phyloP scores from a whole-genome alignment of 1,284 basidiomycete species.

The Cerioporus squamosus region DNA sequence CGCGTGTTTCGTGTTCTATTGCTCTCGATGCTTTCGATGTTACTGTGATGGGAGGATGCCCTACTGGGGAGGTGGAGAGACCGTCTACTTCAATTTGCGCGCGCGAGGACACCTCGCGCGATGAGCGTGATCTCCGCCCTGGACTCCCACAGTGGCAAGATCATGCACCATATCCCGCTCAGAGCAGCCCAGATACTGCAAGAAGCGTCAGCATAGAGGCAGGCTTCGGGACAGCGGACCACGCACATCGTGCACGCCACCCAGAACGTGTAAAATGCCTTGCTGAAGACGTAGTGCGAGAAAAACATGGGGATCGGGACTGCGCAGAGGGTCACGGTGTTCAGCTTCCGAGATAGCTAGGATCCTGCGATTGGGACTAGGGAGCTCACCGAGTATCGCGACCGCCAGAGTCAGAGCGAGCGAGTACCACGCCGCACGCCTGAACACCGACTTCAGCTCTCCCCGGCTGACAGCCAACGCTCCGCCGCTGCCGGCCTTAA shows the following conservation, averaged over 20 bases:
- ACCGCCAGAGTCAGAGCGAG: conserved; percentile 43
- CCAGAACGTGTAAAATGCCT: conserved; percentile 56
- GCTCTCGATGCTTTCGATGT: too few species aligned
- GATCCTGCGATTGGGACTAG: conserved; percentile 3
- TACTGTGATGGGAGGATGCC: too few species aligned
- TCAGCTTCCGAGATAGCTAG: neutral
- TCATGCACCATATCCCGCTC: conserved; percentile 50
- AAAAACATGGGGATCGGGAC: conserved; percentile 59
- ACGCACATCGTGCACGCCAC: conserved; percentile 50
- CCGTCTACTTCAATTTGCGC: neutral
- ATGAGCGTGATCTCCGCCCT: conserved; percentile 43
- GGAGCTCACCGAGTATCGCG: conserved; percentile 42
- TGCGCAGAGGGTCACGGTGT: conserved; percentile 22
- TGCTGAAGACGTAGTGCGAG: conserved; percentile 53
- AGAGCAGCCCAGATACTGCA: conserved; percentile 49
- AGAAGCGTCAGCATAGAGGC: neutral
- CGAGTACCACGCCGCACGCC: conserved; percentile 46
- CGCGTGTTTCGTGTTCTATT: too few species aligned
- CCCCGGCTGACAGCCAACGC: conserved; percentile 11
- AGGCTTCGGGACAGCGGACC: neutral
- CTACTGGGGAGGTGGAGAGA: too few species aligned
- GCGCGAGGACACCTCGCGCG: conserved; percentile 11
- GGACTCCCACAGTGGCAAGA: conserved; percentile 54
- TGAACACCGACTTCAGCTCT: conserved; percentile 42
- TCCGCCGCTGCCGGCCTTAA: neutral